Percentiles rank a stretch among this genome's conserved stretches.
phyloP scores from a whole-genome alignment of 1,139 yeast species.

The Blastobotrys proliferans region DNA sequence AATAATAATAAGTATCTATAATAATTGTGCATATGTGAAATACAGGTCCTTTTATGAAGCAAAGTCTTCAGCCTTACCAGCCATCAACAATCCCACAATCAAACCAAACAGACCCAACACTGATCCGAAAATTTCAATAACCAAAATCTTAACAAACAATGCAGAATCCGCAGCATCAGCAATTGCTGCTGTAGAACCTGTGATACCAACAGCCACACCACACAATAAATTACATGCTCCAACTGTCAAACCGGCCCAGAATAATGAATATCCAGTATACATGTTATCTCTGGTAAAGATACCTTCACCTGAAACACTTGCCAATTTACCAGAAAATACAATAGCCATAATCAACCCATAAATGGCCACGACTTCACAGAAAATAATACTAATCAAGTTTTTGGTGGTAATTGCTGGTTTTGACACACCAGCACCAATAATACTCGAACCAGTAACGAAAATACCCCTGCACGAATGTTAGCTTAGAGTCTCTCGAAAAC shows the following conservation, averaged over 20 bases:
- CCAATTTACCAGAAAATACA: constrained; percentile 87
- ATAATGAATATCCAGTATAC: constrained; percentile 85
- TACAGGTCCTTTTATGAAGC: constrained; percentile 13
- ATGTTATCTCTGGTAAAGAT: constrained; percentile 78
- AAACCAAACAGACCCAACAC: constrained; percentile 85
- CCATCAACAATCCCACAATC: constrained; percentile 95
- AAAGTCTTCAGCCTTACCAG: constrained; percentile 89
- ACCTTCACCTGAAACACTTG: constrained; percentile 51
- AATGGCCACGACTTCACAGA: constrained; percentile 99
- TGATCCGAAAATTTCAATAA: constrained; percentile 95
- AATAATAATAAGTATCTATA: neutral
- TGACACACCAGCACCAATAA: constrained; percentile 96
- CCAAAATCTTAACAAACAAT: constrained; percentile 90
- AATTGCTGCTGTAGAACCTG: constrained; percentile 97
- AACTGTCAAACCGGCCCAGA: constrained; percentile 98
- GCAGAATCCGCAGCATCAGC: constrained; percentile 97
- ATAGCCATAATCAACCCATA: constrained; percentile 98
- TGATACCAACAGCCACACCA: constrained; percentile 96
- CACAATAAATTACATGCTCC: constrained; percentile 91
- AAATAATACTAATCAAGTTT: constrained; percentile 91
- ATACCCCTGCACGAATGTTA: constrained; percentile 53
- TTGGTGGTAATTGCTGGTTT: constrained; percentile 97
- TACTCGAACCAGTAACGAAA: constrained; percentile 90
- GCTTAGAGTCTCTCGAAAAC: neutral
- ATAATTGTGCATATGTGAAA: neutral